Conservation (phyloP, 176 grass and related monocot species). For the Urochloa ruziziensis region DNA sequence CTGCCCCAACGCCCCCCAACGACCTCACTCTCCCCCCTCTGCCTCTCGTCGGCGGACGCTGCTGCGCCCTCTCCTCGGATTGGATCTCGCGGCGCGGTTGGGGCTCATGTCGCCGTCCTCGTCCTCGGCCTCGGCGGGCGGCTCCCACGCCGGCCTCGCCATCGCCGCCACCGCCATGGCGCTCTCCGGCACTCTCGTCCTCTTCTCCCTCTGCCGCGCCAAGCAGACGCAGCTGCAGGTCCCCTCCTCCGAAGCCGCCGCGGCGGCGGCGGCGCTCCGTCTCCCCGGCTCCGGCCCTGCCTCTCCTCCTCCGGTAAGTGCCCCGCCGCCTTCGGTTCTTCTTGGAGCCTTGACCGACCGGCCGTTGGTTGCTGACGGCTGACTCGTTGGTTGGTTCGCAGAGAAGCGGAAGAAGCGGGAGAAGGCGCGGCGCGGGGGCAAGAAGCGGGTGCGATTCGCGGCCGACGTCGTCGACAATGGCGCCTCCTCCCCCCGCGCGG, state of each 20-base stretch:
- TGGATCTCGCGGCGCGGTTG: neutral
- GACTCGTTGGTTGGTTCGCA: neutral
- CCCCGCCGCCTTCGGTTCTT: neutral
- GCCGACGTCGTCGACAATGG: slow-evolving; percentile 56
- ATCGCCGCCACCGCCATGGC: slow-evolving; percentile 85
- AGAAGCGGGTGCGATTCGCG: slow-evolving; percentile 87
- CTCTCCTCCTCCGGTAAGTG: slow-evolving; percentile 48
- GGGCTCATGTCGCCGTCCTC: slow-evolving; percentile 29
- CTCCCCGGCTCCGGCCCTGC: slow-evolving; percentile 29
- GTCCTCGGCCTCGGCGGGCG: slow-evolving; percentile 2
- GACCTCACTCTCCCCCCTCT: neutral
- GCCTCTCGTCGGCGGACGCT: neutral
- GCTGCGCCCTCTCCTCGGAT: neutral
- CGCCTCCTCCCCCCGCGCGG: neutral
- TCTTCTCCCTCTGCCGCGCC: slow-evolving; percentile 76
- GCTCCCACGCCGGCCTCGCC: slow-evolving; percentile 54
- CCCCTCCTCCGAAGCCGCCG: neutral
- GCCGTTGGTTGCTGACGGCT: neutral
- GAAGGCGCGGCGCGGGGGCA: slow-evolving; percentile 44
- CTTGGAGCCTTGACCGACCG: neutral
- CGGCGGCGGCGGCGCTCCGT: neutral
- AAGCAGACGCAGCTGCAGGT: slow-evolving; percentile 16
- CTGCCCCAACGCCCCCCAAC: slow-evolving; percentile 28
- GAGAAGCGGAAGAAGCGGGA: slow-evolving; percentile 65
- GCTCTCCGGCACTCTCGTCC: slow-evolving; percentile 77